phyloP scores from a whole-genome alignment of 176 grass and related monocot species.

The Phragmites australis region DNA sequence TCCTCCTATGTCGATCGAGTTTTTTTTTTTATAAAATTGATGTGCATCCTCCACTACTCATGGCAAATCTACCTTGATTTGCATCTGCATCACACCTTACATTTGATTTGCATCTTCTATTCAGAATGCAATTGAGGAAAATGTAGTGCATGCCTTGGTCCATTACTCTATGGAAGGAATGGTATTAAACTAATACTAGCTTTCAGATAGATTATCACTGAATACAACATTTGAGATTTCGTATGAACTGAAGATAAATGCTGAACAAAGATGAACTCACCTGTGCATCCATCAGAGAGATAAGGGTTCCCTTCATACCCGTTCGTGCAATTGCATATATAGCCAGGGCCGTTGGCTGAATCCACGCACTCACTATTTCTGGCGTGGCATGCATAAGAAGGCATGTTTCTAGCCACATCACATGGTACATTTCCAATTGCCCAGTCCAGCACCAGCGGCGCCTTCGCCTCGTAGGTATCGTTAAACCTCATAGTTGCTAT shows the following conservation, averaged over 20 bases:
- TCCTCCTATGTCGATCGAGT: no score
- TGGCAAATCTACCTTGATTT: no score
- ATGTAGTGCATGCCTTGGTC: not conserved
- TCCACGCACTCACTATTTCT: not conserved
- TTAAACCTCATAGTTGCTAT: constrained; percentile 32
- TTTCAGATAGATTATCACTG: not conserved
- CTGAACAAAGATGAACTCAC: not conserved
- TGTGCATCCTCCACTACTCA: no score
- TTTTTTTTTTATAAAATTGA: no score
- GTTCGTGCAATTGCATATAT: not conserved
- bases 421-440: constrained; percentile 20
- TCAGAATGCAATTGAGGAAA: not conserved
- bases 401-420: not conserved
- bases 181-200: not conserved
- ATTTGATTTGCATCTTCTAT: no score
- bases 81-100: no score
- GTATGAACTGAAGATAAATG: not conserved
- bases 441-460: constrained; percentile 38
- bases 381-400: not conserved
- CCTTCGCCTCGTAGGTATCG: not conserved
- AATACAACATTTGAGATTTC: not conserved
- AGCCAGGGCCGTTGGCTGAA: constrained; percentile 3
- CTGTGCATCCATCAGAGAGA: not conserved
- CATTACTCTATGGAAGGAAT: not conserved
- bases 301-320: constrained; percentile 17